Evolutionary conservation across 192 early-diverging fungal species (phyloP).

Genomic region (Coemansia erecta): DNA sequence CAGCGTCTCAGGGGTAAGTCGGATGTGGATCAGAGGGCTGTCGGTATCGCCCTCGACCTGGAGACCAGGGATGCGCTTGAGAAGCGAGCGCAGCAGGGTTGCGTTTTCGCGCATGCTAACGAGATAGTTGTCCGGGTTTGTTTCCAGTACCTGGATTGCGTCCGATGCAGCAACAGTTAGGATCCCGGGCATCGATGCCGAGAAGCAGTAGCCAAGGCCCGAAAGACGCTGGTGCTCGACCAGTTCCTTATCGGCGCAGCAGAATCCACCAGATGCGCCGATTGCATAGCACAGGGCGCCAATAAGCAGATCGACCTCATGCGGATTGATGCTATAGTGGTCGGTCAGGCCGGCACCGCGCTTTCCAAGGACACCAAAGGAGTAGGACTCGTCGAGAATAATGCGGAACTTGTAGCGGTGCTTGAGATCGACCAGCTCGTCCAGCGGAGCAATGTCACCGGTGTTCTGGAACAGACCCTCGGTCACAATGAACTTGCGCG

Average conservation of each 20-base stretch:
- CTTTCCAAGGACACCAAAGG: conserved; percentile 84
- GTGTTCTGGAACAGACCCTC: conserved; percentile 88
- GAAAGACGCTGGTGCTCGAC: conserved; percentile 91
- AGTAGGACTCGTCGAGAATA: conserved; percentile 89
- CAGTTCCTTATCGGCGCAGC: conserved; percentile 80
- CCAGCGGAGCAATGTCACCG: conserved; percentile 84
- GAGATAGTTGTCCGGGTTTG: conserved; percentile 39
- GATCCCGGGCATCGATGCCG: conserved; percentile 92
- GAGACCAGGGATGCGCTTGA: conserved; percentile 55
- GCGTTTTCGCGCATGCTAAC: conserved; percentile 64
- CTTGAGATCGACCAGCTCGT: conserved; percentile 83
- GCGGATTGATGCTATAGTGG: conserved; percentile 68
- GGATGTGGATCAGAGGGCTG: conserved; percentile 77
- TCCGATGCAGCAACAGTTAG: conserved; percentile 86
- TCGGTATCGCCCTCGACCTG: conserved; percentile 52
- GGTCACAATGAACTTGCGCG: conserved; percentile 89
- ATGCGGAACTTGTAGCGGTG: conserved; percentile 95
- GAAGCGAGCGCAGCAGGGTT: conserved; percentile 56
- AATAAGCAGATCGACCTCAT: conserved; percentile 85
- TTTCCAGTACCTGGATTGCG: conserved; percentile 58
- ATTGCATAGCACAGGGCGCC: conserved; percentile 80
- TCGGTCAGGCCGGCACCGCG: conserved; percentile 88
- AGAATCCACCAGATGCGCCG: conserved; percentile 88
- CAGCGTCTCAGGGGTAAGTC: conserved; percentile 55
- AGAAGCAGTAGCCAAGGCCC: conserved; percentile 87